Percentiles rank a stretch among this genome's conserved stretches.
Conservation (phyloP, 169 alveolate species). For the Neospora caninum region DNA sequence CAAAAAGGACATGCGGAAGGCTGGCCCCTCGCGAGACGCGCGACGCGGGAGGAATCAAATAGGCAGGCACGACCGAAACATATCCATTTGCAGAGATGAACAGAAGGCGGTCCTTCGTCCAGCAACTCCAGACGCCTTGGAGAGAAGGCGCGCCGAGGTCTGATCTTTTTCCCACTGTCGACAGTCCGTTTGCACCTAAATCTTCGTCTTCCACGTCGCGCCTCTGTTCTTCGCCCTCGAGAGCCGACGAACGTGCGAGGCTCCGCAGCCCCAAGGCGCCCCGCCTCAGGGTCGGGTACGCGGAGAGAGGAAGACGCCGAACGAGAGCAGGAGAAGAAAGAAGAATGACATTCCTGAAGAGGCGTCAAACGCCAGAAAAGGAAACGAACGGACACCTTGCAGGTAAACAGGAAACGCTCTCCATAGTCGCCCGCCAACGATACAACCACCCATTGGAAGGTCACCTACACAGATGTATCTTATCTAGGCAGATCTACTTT, state of each 20-base stretch:
- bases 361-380: neutral
- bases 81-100: neutral
- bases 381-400: too few species aligned
- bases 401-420: too few species aligned
- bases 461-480: neutral
- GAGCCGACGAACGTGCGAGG: neutral
- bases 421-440: too few species aligned
- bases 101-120: slow-evolving; percentile 3
- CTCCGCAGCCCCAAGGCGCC: neutral
- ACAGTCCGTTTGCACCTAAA: neutral
- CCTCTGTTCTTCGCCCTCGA: neutral
- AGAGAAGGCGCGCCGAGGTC: neutral
- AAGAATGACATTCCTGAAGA: slow-evolving; percentile 3
- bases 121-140: slow-evolving; percentile 5
- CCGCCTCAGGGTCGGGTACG: neutral
- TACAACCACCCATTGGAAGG: neutral
- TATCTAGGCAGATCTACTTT: too few species aligned
- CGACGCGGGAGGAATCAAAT: neutral
- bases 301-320: neutral
- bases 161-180: neutral
- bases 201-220: neutral
- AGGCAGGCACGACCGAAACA: neutral
- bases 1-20: neutral
- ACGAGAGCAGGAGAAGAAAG: neutral
- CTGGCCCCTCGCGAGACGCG: neutral